Evolutionary conservation across 2,329 filamentous ascomycete genomes (phyloP), one percentile per base, ranked within the genome.

Genomic region (Didymella pinodella): DNA sequence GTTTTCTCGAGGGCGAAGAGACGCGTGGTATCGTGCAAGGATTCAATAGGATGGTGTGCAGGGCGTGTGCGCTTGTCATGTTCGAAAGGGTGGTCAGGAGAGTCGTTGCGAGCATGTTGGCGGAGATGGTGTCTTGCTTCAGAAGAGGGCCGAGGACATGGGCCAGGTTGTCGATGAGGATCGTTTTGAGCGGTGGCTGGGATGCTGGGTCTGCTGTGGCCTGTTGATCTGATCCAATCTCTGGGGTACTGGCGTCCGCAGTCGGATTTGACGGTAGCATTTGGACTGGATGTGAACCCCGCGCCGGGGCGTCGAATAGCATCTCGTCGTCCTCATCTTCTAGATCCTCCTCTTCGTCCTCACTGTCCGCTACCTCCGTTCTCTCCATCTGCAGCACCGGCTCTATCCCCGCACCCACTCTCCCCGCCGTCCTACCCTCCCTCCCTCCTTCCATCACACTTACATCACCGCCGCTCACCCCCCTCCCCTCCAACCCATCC

Each of bases 31-130:
- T 57, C 0, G 66, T 63, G 11, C 67, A 67, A 12, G 69, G 70
- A 62, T 79, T 81, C 5, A 75, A 38, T 14, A 82, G 63, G n/a
- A 81, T 41, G 6, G 79, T 79, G 67, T 76, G 75, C 16, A 83
- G 66, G 18, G 69, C 50, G 60, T 80, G 68, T 4, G 62, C 61
- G 7, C 48, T 58, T 7, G 79, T 79, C 31, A 83, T 68, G 49
- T 79, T 69, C 4, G 63, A 54, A 14, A 84, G 71, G 4, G 74
- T 72, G 36, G 75, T 75, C 60, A 84, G 73, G 52, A 83, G 77
- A 12, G 74, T 69, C 14, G 77, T 65, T 12, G 81, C 63, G 4
- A 80, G 67, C 11, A 77, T 74, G 66, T 80, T 80, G 44, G 77
- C 79, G 69, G 40, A 72, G 11, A 71, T 54, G 48, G 75, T 71